Base-by-base conservation (phyloP, 192 early-diverging fungal genomes). In the Coemansia sp. region DNA sequence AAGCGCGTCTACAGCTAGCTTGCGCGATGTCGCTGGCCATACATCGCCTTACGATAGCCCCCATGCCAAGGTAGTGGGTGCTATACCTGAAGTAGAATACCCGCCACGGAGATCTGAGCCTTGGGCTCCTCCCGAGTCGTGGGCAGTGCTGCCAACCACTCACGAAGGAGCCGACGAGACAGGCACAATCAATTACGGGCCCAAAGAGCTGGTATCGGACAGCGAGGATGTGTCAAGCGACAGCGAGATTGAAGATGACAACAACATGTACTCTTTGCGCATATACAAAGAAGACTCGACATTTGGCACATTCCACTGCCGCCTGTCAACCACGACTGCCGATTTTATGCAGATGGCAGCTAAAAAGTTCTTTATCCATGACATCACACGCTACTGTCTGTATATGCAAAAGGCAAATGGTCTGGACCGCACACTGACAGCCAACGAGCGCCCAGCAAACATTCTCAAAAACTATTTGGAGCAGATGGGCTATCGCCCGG, bases 291-390 rank as follows among this genome's bases (percentile, higher is more conserved):
- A 81, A 6, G 90, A 94, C 57, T 80, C 81, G 28, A 92, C 92
- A 0, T 94, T 90, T 61, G 85, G 86, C 13, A 91, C 89, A 0
- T 83, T 94, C 23, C 83, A 83, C 49, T 87, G 84, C 33, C 80
- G 78, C 6, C 68, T 90, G 19, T 80, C 77, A 20, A 85, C 88
- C 6, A 85, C 88, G 0, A 84, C 89, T 3, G 79, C 78, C n/a
- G 90, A 93, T 40, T 66, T 94, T 31, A 80, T 88, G 55, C 72
- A 82, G 21, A 84, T 84, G 52, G 75, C 91, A 6, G 81, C 87
- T 13, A 88, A 85, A 65, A 94, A 94, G 63, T 91, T 89, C 55
- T 88, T 91, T 55, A 83, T 93, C 35, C 71, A 76, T 10, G 91
- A 94, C 57, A 80, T 83, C 23, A 83, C 81, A 19, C 68, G 70